Percentiles rank a stretch among this genome's conserved stretches.
Conservation (phyloP, 2,329 filamentous ascomycete species). For the Ascochyta pisi region DNA sequence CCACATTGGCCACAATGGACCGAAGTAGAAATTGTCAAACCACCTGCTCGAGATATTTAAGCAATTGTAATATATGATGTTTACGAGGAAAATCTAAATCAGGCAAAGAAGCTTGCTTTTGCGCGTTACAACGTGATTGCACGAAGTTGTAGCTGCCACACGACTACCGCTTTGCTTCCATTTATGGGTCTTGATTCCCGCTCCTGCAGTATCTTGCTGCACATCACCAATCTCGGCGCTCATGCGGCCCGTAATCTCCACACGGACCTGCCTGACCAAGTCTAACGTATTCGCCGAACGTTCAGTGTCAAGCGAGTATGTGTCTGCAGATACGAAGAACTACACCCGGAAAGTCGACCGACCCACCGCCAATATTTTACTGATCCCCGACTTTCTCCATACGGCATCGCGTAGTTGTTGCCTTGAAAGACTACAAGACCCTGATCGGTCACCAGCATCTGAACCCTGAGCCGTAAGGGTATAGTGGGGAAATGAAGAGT, state of each 20-base stretch:
- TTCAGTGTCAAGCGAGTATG: background rate
- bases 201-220: background rate
- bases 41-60: no score
- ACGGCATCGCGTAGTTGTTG: background rate
- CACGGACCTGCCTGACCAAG: slow-evolving; percentile 11
- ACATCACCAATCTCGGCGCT: background rate
- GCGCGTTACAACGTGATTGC: background rate
- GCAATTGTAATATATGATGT: background rate
- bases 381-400: background rate
- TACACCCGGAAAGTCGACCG: slow-evolving; percentile 6
- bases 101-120: background rate
- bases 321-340: slow-evolving; percentile 2
- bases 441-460: background rate
- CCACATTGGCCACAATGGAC: background rate
- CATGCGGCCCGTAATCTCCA: slow-evolving; percentile 9
- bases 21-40: no score
- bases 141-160: slow-evolving; percentile 2
- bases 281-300: background rate
- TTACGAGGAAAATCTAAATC: background rate
- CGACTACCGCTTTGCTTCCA: background rate
- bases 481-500: background rate
- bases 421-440: background rate
- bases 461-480: background rate
- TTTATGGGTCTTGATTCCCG: background rate
- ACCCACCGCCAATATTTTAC: slow-evolving; percentile 5